Conservation (phyloP, 2,329 filamentous ascomycete species). For the Xylariaceae sp. region DNA sequence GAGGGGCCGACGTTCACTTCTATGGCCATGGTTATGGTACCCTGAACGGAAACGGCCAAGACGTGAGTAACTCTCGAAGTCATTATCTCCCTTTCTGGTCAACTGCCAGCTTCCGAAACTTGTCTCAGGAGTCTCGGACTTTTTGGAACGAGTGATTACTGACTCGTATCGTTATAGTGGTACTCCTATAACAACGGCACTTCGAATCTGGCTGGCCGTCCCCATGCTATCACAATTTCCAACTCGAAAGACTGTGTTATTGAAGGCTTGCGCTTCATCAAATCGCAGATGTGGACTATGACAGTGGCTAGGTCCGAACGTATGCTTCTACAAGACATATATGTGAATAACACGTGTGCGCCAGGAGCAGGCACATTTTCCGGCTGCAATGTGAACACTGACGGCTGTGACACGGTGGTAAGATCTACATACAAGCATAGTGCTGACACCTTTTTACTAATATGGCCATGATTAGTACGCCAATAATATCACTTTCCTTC, state of each 20-base stretch:
- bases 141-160: no score
- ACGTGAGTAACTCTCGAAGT: not conserved
- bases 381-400: conserved; percentile 7
- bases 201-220: conserved; percentile 40
- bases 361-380: conserved; percentile 14
- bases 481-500: conserved; percentile 48
- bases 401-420: conserved; percentile 25
- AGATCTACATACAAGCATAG: no score
- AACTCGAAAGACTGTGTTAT: conserved; percentile 46
- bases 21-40: conserved; percentile 49
- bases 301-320: conserved; percentile 46
- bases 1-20: conserved; percentile 48
- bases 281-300: conserved; percentile 60
- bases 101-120: no score
- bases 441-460: no score
- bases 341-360: conserved; percentile 1
- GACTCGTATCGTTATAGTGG: no score
- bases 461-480: no score
- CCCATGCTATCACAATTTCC: conserved; percentile 50
- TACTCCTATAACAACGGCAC: no score
- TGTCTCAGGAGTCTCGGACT: no score
- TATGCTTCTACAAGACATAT: conserved; percentile 37
- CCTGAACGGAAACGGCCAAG: conserved; percentile 56
- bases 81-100: no score
- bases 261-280: conserved; percentile 46